A percentile compares a stretch with the other conserved stretches of the same genome.
phyloP scores from a whole-genome alignment of 352 stramenopile species.

The Lagenidium giganteum region DNA sequence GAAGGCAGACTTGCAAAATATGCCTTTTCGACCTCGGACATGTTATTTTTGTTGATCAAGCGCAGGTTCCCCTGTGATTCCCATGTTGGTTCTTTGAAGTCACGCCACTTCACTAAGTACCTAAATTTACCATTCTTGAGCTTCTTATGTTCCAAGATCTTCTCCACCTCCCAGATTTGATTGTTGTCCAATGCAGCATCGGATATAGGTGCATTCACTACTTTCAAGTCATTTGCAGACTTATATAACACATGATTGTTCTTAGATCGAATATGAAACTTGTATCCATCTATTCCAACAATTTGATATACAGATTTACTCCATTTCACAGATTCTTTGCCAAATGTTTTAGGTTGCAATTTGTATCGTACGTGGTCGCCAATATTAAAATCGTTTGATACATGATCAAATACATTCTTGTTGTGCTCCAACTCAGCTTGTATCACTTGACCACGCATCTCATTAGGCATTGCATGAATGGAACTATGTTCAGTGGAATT shows the following conservation, averaged over 20 bases:
- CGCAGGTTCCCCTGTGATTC: conserved; percentile 3
- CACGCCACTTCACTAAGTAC: conserved; percentile 10
- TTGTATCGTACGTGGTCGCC: conserved; percentile 3
- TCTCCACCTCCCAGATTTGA: conserved; percentile 18
- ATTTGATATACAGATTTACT: conserved; percentile 17
- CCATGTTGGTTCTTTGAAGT: conserved; percentile 6
- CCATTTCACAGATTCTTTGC: conserved; percentile 5
- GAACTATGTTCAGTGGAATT: conserved; percentile 25
- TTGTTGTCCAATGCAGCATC: conserved; percentile 12
- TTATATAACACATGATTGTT: conserved; percentile 16
- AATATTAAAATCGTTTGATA: too few relatives aligned
- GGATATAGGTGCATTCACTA: conserved; percentile 12
- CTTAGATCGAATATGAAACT: conserved; percentile 3
- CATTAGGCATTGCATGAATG: conserved; percentile 19
- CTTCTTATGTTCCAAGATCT: conserved; percentile 5
- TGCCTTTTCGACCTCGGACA: conserved; percentile 1
- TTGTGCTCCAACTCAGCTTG: conserved; percentile 15
- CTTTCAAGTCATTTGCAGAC: conserved; percentile 21
- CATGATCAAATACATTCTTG: too few relatives aligned
- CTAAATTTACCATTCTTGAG: conserved; percentile 16
- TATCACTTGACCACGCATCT: conserved; percentile 22
- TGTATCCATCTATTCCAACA: conserved; percentile 23
- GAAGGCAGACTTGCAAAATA: too few relatives aligned
- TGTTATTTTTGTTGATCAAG: conserved; percentile 14
- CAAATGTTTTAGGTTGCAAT: conserved; percentile 2